Evolutionary conservation across 805 yeast genomes (phyloP).

Genomic region (Kregervanrija pseudodelftensis): DNA sequence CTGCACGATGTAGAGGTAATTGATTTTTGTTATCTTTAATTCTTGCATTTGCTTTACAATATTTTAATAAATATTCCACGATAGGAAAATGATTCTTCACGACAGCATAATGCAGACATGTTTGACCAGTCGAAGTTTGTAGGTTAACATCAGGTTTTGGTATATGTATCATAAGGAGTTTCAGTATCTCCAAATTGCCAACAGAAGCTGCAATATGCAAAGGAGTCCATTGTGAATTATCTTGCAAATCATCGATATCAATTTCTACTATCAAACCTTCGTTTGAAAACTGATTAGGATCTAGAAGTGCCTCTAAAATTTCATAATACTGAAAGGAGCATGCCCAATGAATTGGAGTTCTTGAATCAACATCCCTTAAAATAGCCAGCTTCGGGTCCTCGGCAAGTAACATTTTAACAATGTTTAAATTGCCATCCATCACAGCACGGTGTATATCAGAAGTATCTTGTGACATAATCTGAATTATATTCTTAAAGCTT

Average conservation of each 20-base stretch:
- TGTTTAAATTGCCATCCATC: constrained; percentile 46
- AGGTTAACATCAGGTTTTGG: constrained; percentile 57
- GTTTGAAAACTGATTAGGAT: constrained; percentile 4
- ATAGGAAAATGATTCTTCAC: constrained; percentile 56
- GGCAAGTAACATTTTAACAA: constrained; percentile 44
- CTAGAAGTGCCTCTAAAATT: constrained; percentile 39
- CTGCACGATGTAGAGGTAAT: constrained; percentile 76
- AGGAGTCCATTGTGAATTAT: constrained; percentile 85
- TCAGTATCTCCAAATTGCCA: constrained; percentile 52
- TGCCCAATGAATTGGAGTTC: constrained; percentile 90
- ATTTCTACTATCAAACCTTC: constrained; percentile 15
- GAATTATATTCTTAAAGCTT: not conserved
- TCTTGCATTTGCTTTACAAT: constrained; percentile 53
- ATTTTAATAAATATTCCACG: constrained; percentile 44
- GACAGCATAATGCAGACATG: constrained; percentile 70
- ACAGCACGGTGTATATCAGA: constrained; percentile 55
- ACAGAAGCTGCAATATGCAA: constrained; percentile 75
- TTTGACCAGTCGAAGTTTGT: constrained; percentile 58
- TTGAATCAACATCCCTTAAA: constrained; percentile 58
- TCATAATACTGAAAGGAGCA: constrained; percentile 52
- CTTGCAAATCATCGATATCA: constrained; percentile 63
- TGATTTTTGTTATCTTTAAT: constrained; percentile 60
- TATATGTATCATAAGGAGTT: constrained; percentile 39
- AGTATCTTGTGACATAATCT: constrained; percentile 10
- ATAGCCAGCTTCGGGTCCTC: constrained; percentile 42